Percentiles rank a stretch among this genome's conserved stretches.
These are phyloP conservation scores for Tephrocybe rancida DNA, from an alignment of 768 basidiomycete genomes.

Conservation along the genomic window DNA sequence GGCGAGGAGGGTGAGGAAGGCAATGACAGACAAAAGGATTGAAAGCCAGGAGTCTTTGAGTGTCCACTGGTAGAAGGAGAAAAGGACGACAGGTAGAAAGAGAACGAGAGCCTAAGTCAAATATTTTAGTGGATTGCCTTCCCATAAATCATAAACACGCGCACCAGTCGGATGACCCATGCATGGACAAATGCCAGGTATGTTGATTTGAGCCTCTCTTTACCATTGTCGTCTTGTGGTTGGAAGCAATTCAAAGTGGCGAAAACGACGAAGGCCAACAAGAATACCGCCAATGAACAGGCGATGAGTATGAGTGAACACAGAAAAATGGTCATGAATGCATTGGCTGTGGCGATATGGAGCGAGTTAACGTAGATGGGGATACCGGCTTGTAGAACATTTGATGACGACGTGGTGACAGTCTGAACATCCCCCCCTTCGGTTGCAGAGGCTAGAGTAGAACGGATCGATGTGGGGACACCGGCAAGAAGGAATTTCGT, in stretches of 20 bases:
- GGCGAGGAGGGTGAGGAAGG: slow-evolving; percentile 53
- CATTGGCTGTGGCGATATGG: slow-evolving; percentile 82
- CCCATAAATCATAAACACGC: slow-evolving; percentile 23
- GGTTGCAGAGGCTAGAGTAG: slow-evolving; percentile 11
- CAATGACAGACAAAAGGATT: slow-evolving; percentile 74
- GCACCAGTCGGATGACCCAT: slow-evolving; percentile 71
- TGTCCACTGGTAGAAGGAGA: slow-evolving; percentile 91
- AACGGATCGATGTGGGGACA: neutral
- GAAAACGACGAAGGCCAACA: slow-evolving; percentile 50
- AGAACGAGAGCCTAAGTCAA: slow-evolving; percentile 58
- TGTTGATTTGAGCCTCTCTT: slow-evolving; percentile 22
- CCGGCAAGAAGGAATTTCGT: neutral
- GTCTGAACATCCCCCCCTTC: slow-evolving; percentile 56
- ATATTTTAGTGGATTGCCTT: slow-evolving; percentile 1
- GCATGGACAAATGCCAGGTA: slow-evolving; percentile 53
- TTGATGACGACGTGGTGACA: slow-evolving; percentile 62
- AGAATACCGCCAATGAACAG: slow-evolving; percentile 54
- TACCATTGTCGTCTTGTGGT: slow-evolving; percentile 8
- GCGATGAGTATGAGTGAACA: slow-evolving; percentile 68
- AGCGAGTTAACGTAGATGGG: slow-evolving; percentile 81
- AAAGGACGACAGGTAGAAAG: slow-evolving; percentile 71
- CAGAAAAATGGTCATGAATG: slow-evolving; percentile 89
- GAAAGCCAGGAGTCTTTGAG: slow-evolving; percentile 88
- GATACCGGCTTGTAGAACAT: slow-evolving; percentile 77
- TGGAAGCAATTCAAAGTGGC: slow-evolving; percentile 30